Conservation (phyloP, 2,329 filamentous ascomycete species). For the Dactylella cylindrospora region DNA sequence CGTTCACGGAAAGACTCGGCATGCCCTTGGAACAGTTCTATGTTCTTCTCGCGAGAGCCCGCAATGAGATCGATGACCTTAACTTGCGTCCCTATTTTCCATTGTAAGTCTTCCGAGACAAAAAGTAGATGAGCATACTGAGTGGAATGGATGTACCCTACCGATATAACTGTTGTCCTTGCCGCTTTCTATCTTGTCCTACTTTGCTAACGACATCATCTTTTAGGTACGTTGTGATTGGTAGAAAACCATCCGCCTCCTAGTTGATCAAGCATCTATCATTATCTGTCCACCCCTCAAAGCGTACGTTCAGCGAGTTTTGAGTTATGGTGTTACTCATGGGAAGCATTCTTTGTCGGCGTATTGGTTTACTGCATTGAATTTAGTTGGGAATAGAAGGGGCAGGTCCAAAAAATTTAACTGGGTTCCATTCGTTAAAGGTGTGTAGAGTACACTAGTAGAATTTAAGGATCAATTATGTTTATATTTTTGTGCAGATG, state of each 20-base stretch:
- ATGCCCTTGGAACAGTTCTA: slow-evolving; percentile 54
- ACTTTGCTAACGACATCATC: background rate
- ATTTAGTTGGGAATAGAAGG: slow-evolving; percentile 15
- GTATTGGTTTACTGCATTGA: slow-evolving; percentile 37
- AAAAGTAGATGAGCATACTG: too few relatives aligned
- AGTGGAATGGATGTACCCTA: slow-evolving; percentile 3
- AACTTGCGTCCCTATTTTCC: slow-evolving; percentile 48
- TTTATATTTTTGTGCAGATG: too few relatives aligned
- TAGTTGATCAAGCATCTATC: slow-evolving; percentile 2
- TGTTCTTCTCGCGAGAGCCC: slow-evolving; percentile 46
- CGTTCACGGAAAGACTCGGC: slow-evolving; percentile 53
- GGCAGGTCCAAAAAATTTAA: slow-evolving; percentile 20
- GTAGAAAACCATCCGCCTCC: slow-evolving; percentile 27
- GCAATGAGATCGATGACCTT: slow-evolving; percentile 47
- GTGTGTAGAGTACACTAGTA: slow-evolving; percentile 19
- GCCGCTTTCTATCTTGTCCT: background rate
- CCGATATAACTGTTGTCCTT: background rate
- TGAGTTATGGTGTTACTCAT: slow-evolving; percentile 20
- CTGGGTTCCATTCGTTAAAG: slow-evolving; percentile 8
- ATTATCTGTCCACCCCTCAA: slow-evolving; percentile 16
- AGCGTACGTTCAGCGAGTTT: slow-evolving; percentile 34
- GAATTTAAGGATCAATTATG: too few relatives aligned
- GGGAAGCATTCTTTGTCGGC: slow-evolving; percentile 27
- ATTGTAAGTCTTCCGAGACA: slow-evolving; percentile 46
- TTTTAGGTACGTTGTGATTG: slow-evolving; percentile 39